phyloP scores from a whole-genome alignment of 2,329 filamentous ascomycete genomes.

The Exophiala alcalophila region DNA sequence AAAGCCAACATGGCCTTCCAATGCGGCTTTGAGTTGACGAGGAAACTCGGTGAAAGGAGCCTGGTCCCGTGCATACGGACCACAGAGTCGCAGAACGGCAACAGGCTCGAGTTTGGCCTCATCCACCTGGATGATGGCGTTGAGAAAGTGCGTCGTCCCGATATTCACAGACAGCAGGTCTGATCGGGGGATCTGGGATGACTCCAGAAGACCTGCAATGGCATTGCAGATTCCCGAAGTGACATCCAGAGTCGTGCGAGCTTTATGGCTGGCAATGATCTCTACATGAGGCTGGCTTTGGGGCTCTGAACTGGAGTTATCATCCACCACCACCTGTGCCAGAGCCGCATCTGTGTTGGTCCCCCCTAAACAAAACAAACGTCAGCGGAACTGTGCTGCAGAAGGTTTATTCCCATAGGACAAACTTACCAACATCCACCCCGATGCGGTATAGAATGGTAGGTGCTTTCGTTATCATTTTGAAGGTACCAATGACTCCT shows the following conservation, averaged over 20 bases:
- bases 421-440: background rate
- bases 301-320: background rate
- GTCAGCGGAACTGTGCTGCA: too few relatives aligned
- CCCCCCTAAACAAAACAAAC: too few relatives aligned
- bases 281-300: too few relatives aligned
- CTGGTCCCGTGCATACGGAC: conserved; percentile 48
- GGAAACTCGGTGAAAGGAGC: conserved; percentile 53
- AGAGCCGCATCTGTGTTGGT: too few relatives aligned
- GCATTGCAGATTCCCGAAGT: conserved; percentile 41
- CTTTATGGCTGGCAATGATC: conserved; percentile 36
- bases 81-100: conserved; percentile 51
- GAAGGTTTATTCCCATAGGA: too few relatives aligned
- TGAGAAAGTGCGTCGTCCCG: conserved; percentile 54
- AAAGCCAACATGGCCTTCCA: conserved; percentile 47
- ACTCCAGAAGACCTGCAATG: conserved; percentile 37
- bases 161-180: conserved; percentile 47
- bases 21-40: conserved; percentile 41
- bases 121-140: conserved; percentile 49
- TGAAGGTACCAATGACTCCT: background rate
- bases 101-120: conserved; percentile 49
- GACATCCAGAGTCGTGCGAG: conserved; percentile 39
- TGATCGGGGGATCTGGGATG: conserved; percentile 34
- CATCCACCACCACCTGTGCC: background rate
- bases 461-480: background rate
- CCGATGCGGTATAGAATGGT: background rate